These are phyloP conservation scores for Trichoderma koningii DNA, from an alignment of 2,329 filamentous ascomycete species.

Conservation along the genomic window DNA sequence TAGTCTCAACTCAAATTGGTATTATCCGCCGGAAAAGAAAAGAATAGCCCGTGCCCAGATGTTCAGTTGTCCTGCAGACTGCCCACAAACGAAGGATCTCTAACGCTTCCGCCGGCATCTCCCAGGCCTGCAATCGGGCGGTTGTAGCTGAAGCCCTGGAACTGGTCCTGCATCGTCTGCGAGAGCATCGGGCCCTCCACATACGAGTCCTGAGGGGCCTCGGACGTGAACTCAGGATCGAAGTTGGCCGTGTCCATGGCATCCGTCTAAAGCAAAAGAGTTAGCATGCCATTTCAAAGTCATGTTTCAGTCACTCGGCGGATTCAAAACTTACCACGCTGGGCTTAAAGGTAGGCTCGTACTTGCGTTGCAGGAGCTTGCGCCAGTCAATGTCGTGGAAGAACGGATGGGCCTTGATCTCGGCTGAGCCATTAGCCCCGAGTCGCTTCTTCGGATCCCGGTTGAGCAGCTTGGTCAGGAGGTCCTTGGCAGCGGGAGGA, in stretches of 20 bases:
- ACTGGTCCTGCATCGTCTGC: constrained; percentile 95
- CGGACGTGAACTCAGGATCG: constrained; percentile 85
- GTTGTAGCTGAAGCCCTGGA: constrained; percentile 96
- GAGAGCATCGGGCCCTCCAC: constrained; percentile 89
- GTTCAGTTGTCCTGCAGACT: constrained; percentile 56
- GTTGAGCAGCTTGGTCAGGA: constrained; percentile 87
- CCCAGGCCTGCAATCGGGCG: constrained; percentile 89
- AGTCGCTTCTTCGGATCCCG: constrained; percentile 87
- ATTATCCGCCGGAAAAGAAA: constrained; percentile 19
- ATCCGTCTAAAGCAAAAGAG: constrained; percentile 58
- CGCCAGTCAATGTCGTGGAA: constrained; percentile 99
- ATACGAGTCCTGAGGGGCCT: constrained; percentile 87
- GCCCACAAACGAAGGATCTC: constrained; percentile 73
- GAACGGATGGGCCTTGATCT: constrained; percentile 98
- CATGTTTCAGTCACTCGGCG: background rate
- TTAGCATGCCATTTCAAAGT: constrained; percentile 9
- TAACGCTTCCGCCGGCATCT: constrained; percentile 91
- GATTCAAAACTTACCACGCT: constrained; percentile 72
- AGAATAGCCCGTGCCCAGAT: background rate
- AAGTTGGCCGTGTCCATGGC: constrained; percentile 93
- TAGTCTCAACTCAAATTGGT: constrained; percentile 26
- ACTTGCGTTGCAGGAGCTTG: constrained; percentile 94
- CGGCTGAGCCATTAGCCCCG: constrained; percentile 88
- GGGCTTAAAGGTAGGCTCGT: constrained; percentile 96
- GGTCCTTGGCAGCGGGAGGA: constrained; percentile 87